These are phyloP conservation scores for Medakamo hakoo DNA, from an alignment of 139 green algal species.

Conservation along the genomic window DNA sequence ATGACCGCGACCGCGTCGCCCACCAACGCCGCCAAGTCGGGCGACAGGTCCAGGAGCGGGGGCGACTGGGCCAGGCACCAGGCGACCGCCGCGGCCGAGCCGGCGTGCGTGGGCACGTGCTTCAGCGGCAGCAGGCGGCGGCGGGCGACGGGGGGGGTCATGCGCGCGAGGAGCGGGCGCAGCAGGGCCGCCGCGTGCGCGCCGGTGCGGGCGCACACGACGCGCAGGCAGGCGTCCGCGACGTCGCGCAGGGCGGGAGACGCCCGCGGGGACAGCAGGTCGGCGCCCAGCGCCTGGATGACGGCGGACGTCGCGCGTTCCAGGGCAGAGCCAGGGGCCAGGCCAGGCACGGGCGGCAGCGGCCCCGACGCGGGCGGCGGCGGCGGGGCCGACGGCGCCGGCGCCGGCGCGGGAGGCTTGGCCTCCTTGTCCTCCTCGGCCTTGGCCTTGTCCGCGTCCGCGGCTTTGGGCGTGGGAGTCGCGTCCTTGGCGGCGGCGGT, in stretches of 20 bases:
- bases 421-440: not conserved
- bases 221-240: conserved; percentile 12
- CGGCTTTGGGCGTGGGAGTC: no score
- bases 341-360: not conserved
- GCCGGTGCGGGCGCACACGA: not conserved
- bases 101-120: conserved; percentile 25
- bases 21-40: conserved; percentile 18
- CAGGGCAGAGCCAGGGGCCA: no score
- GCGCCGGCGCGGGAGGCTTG: not conserved
- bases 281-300: conserved; percentile 17
- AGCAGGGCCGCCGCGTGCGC: conserved; percentile 7
- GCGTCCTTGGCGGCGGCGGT: no score
- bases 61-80: conserved; percentile 31
- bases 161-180: conserved; percentile 14
- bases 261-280: conserved; percentile 16
- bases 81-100: conserved; percentile 23
- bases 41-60: conserved; percentile 15
- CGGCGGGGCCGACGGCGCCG: not conserved
- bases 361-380: not conserved
- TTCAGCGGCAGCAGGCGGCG: conserved; percentile 40
- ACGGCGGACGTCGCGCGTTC: not conserved
- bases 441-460: no score
- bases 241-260: conserved; percentile 15
- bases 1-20: conserved; percentile 30
- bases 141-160: conserved; percentile 20